Conservation (phyloP, 192 early-diverging fungal genomes). For the Backusella morwellensis region DNA sequence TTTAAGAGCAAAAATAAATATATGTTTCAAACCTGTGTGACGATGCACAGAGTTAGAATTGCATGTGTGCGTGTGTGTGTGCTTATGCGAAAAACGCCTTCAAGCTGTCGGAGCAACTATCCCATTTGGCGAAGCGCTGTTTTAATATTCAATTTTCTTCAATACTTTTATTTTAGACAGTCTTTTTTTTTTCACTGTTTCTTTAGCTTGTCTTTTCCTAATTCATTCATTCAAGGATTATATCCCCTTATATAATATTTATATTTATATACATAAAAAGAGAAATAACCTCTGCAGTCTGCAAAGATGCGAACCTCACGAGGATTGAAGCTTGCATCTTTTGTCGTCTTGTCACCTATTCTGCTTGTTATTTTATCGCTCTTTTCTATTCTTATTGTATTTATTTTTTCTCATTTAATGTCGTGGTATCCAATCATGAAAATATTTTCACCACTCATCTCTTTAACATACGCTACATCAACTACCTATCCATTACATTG, state of each 20-base stretch:
- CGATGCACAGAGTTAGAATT: not conserved
- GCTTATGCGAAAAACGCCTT: not conserved
- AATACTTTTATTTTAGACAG: not conserved
- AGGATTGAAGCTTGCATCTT: constrained; percentile 8
- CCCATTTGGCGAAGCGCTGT: not conserved
- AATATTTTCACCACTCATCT: not conserved
- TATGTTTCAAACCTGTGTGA: not conserved
- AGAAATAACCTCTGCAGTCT: constrained; percentile 1
- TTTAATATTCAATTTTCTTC: not conserved
- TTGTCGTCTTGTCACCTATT: constrained; percentile 9
- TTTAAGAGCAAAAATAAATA: not conserved
- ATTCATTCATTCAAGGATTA: constrained; percentile 7
- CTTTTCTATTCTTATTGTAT: not conserved
- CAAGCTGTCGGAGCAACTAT: not conserved
- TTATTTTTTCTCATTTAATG: constrained; percentile 10
- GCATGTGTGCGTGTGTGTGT: too few species aligned
- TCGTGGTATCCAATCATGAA: not conserved
- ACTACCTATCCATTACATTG: constrained; percentile 1
- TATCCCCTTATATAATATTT: not conserved
- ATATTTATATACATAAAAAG: not conserved
- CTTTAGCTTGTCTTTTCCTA: not conserved
- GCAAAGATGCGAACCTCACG: constrained; percentile 12
- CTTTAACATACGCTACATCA: not conserved
- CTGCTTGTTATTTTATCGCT: constrained; percentile 8
- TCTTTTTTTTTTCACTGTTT: not conserved